A percentile compares a stretch with the other conserved stretches of the same genome.
Evolutionary conservation across 495 filamentous ascomycete genomes (phyloP).

Genomic region (Penicillium mononematosum): DNA sequence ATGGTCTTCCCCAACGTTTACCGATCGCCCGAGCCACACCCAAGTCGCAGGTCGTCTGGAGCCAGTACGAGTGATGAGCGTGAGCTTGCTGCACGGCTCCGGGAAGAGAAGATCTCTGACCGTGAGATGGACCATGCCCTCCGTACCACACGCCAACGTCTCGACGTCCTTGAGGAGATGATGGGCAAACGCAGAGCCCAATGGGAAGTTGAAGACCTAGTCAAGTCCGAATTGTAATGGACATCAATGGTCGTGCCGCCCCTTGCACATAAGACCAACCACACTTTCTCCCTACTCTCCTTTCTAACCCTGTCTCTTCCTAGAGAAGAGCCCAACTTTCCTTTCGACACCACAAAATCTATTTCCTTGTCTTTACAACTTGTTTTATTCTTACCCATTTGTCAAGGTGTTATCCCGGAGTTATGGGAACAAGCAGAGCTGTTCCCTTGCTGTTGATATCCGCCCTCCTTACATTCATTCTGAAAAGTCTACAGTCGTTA

Average conservation of each 20-base stretch:
- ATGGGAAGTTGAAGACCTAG: constrained; percentile 12
- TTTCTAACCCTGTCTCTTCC: neutral
- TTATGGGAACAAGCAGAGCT: constrained; percentile 7
- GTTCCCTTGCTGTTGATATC: constrained; percentile 2
- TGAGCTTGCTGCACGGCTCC: constrained; percentile 47
- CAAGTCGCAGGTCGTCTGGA: constrained; percentile 21
- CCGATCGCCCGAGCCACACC: constrained; percentile 25
- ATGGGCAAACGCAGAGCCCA: constrained; percentile 56
- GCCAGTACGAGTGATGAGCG: constrained; percentile 32
- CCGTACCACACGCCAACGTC: constrained; percentile 74
- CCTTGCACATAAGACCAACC: neutral
- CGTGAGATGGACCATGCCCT: constrained; percentile 84
- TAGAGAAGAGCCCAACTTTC: neutral
- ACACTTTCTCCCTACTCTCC: neutral
- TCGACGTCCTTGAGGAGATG: constrained; percentile 71
- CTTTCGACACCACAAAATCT: constrained; percentile 1
- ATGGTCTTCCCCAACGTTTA: constrained; percentile 46
- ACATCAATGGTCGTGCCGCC: neutral
- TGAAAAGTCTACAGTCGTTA: constrained; percentile 15
- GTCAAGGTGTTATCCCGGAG: neutral
- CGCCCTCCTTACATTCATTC: constrained; percentile 7
- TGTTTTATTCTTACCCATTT: neutral
- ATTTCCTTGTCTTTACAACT: constrained; percentile 1
- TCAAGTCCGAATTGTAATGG: constrained; percentile 21
- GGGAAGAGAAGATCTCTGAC: constrained; percentile 72